Percentiles rank a stretch among this genome's conserved stretches.
Conservation (phyloP, 345 rosid genomes). For the Nasturtium officinale region DNA sequence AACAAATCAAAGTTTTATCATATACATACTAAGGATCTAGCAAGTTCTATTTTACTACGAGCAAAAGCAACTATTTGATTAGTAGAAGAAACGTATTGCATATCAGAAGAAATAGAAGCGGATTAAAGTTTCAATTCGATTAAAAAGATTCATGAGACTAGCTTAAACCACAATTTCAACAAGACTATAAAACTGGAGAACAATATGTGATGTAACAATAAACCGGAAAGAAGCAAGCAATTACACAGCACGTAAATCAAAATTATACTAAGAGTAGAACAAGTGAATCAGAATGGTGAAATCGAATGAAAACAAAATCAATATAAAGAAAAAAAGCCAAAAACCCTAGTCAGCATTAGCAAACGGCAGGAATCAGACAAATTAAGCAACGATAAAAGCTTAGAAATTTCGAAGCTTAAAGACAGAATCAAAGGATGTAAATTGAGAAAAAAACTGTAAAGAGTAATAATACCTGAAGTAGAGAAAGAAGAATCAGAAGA, state of each 20-base stretch:
- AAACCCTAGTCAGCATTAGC: conserved; percentile 38
- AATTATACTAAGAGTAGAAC: background rate
- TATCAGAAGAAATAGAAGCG: background rate
- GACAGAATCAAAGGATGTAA: background rate
- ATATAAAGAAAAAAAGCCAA: background rate
- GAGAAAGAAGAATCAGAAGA: conserved; percentile 45
- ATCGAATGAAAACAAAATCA: background rate
- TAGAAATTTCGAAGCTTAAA: background rate
- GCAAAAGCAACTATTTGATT: background rate
- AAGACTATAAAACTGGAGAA: conserved; percentile 4
- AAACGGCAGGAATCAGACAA: conserved; percentile 13
- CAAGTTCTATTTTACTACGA: background rate
- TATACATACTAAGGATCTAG: background rate
- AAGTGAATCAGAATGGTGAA: conserved; percentile 1
- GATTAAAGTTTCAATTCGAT: background rate
- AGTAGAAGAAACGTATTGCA: background rate
- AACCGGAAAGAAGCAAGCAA: conserved; percentile 13
- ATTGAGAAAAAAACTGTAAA: background rate
- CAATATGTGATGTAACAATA: background rate
- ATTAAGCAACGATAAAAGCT: background rate
- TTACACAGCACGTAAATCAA: conserved; percentile 1
- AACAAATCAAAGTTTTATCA: conserved; percentile 1
- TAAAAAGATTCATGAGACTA: background rate
- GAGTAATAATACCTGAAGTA: conserved; percentile 46
- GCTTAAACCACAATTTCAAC: conserved; percentile 6